Base-by-base conservation (phyloP, 208 protist species). In the Leishmania guyanensis region DNA sequence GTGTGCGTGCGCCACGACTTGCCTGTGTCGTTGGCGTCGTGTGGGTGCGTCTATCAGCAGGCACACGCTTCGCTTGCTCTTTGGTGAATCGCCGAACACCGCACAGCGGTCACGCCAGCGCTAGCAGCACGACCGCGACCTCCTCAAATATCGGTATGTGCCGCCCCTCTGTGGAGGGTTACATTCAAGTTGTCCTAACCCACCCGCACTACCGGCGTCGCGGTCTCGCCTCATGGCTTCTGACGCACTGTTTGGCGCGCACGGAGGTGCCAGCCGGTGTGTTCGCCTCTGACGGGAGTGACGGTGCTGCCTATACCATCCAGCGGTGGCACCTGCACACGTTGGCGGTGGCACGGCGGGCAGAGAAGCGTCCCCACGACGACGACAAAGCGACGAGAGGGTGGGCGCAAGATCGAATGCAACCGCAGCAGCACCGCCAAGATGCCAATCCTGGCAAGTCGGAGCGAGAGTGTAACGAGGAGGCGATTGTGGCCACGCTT, bases 281-380 rank as follows among this genome's bases (percentile, higher is more conserved):
- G 20, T 86, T 86, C 71, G 78, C 66, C 6, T 60, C 73, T 22
- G 50, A 77, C 51, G 36, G n/a, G 33, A 16, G 46, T 1, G 36
- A 48, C 29, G 65, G 6, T 48, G 71, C 26, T 5, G 48, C 76
- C 8, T 77, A 83, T 36, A 0, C 1, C 4, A 84, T 96, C 26
- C 43, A 58, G 9, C 88, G 90, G 10, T 96, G 93, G 93, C 88
- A 89, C 51, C 83, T 96, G 36, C 93, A 96, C 86, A 94, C 93
- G 20, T 87, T 96, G 84, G 64, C 26, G 43, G 65, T 79, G 1
- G 81, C 51, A 9, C 64, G 74, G 9, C 43, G 33, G 60, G 1
- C 64, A 16, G 50, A 0, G 14, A 68, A 54, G 60, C 69, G 29
- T 51, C 14, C 6, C 70, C 69, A 20, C 36, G 26, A 14, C 22